These are phyloP conservation scores for Blastocystis sp. DNA, from an alignment of 352 stramenopile genomes.

Conservation along the genomic window DNA sequence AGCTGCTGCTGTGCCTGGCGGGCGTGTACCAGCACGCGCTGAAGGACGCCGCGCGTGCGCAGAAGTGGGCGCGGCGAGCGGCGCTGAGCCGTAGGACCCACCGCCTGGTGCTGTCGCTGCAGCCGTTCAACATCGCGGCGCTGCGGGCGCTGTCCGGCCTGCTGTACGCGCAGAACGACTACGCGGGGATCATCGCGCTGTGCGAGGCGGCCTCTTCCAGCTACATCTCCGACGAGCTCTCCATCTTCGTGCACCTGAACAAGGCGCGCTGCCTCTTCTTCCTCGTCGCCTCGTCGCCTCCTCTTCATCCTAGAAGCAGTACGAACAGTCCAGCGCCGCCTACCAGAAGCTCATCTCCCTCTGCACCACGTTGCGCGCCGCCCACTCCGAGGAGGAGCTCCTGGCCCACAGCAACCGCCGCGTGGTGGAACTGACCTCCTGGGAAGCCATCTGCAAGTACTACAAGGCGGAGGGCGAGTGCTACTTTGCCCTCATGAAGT, in stretches of 20 bases:
- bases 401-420: no score
- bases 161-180: neutral
- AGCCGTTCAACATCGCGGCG: neutral
- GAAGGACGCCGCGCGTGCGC: neutral
- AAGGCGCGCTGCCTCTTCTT: neutral
- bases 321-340: neutral
- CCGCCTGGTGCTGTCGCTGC: neutral
- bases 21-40: neutral
- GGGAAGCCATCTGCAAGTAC: neutral
- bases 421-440: neutral
- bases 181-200: neutral
- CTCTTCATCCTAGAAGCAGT: neutral
- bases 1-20: slow-evolving; percentile 8
- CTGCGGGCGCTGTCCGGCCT: neutral
- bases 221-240: neutral
- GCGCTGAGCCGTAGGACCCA: neutral
- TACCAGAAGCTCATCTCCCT: slow-evolving; percentile 32
- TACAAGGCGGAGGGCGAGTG: slow-evolving; percentile 2
- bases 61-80: neutral
- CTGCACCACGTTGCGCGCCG: neutral
- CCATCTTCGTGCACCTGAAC: neutral
- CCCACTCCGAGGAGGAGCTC: neutral
- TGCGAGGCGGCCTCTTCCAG: neutral
- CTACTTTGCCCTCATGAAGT: neutral
- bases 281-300: neutral